A percentile compares a stretch with the other conserved stretches of the same genome.
These are phyloP conservation scores for Diaporthe citri DNA, from an alignment of 2,329 filamentous ascomycete species.

Conservation along the genomic window DNA sequence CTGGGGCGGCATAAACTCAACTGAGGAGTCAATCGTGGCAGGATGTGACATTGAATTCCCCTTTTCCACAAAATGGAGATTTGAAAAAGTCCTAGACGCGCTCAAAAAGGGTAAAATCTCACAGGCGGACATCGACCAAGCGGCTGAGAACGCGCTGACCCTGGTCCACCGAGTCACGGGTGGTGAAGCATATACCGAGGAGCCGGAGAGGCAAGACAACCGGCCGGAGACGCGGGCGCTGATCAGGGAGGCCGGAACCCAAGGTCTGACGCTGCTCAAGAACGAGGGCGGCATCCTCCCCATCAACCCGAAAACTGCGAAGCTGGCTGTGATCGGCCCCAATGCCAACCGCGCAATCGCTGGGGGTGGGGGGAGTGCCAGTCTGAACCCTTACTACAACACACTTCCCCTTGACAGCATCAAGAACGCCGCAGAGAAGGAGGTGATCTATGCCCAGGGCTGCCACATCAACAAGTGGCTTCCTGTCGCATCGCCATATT, in stretches of 20 bases:
- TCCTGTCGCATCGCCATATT: slow-evolving; percentile 71
- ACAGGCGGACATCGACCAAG: slow-evolving; percentile 64
- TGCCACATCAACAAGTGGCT: slow-evolving; percentile 76
- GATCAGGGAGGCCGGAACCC: slow-evolving; percentile 71
- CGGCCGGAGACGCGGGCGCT: slow-evolving; percentile 68
- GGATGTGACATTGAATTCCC: slow-evolving; percentile 72
- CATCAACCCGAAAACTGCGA: slow-evolving; percentile 65
- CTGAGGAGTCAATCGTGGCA: slow-evolving; percentile 65
- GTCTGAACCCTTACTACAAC: slow-evolving; percentile 77
- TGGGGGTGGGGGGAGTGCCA: slow-evolving; percentile 77
- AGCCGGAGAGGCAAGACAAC: slow-evolving; percentile 69
- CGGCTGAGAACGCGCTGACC: slow-evolving; percentile 71
- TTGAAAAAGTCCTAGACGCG: slow-evolving; percentile 68
- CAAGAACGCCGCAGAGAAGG: slow-evolving; percentile 62
- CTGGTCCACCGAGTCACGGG: slow-evolving; percentile 73
- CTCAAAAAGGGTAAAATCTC: slow-evolving; percentile 62
- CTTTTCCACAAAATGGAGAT: slow-evolving; percentile 66
- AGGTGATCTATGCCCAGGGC: slow-evolving; percentile 71
- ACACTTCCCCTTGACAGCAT: slow-evolving; percentile 75
- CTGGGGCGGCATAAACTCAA: slow-evolving; percentile 70
- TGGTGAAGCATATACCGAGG: slow-evolving; percentile 67
- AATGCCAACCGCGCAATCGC: slow-evolving; percentile 77
- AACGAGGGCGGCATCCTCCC: slow-evolving; percentile 72
- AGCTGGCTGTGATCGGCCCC: slow-evolving; percentile 75
- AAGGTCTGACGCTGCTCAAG: slow-evolving; percentile 75